Conservation (phyloP, 257 asterid genomes). For the Solanum arcanum region DNA sequence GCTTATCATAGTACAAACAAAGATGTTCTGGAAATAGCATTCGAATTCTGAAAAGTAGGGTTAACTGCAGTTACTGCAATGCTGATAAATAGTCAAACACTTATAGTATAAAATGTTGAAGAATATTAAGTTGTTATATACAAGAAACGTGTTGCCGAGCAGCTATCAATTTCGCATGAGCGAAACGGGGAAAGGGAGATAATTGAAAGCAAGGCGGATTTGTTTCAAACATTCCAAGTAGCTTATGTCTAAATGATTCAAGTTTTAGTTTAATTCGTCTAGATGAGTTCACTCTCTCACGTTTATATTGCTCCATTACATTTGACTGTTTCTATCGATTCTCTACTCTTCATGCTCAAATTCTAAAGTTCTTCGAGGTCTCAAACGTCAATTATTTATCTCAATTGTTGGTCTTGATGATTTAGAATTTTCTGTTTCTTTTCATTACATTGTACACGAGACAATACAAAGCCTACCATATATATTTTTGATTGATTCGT, state of each 20-base stretch:
- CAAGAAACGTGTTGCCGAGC: conserved; percentile 53
- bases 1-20: conserved; percentile 59
- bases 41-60: conserved; percentile 65
- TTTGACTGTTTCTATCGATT: neutral
- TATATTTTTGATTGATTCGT: neutral
- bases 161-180: conserved; percentile 79
- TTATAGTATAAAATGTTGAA: conserved; percentile 76
- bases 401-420: neutral
- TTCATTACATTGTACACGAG: neutral
- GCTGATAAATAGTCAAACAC: conserved; percentile 60
- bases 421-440: neutral
- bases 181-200: conserved; percentile 58
- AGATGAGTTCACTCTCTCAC: neutral
- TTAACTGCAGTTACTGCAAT: conserved; percentile 94
- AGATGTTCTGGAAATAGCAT: conserved; percentile 49
- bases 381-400: neutral
- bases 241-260: neutral
- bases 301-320: neutral
- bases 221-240: too few species aligned
- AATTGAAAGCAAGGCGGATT: conserved; percentile 92
- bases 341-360: neutral
- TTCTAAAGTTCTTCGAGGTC: neutral
- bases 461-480: neutral
- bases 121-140: conserved; percentile 74
- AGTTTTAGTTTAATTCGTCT: neutral